phyloP scores from a whole-genome alignment of 768 basidiomycete genomes.

The Suillus tomentosus region DNA sequence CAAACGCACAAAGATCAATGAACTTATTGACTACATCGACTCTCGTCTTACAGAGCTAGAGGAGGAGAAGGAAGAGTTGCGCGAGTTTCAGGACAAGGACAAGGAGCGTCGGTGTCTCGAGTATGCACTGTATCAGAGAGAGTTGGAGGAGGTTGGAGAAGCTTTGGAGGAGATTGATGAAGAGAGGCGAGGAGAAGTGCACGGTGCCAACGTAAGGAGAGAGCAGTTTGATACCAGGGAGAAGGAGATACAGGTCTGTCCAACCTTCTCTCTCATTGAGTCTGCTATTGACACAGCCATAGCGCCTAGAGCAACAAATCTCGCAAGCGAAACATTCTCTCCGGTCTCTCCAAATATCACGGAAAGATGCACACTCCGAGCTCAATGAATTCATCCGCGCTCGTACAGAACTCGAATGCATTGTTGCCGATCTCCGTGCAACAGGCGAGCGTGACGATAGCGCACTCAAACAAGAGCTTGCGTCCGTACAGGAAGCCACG shows the following conservation, averaged over 20 bases:
- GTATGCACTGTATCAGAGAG: slow-evolving; percentile 90
- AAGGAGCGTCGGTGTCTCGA: slow-evolving; percentile 93
- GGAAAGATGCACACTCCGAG: slow-evolving; percentile 78
- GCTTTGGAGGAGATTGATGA: slow-evolving; percentile 85
- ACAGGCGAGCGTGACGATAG: slow-evolving; percentile 67
- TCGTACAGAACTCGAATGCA: slow-evolving; percentile 84
- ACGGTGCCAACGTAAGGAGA: slow-evolving; percentile 78
- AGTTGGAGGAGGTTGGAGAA: slow-evolving; percentile 85
- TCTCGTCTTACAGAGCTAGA: slow-evolving; percentile 88
- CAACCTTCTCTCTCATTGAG: neutral
- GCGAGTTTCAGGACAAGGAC: slow-evolving; percentile 95
- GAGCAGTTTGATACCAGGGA: slow-evolving; percentile 84
- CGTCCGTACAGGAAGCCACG: slow-evolving; percentile 60
- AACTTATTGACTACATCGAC: slow-evolving; percentile 89
- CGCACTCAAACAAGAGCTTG: slow-evolving; percentile 66
- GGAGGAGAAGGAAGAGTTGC: slow-evolving; percentile 97
- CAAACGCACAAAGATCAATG: slow-evolving; percentile 89
- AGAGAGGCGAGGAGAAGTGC: slow-evolving; percentile 80
- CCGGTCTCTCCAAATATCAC: slow-evolving; percentile 68
- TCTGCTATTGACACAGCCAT: slow-evolving; percentile 5
- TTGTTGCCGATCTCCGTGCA: slow-evolving; percentile 72
- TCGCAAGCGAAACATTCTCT: slow-evolving; percentile 68
- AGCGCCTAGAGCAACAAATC: slow-evolving; percentile 77
- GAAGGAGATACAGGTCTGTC: slow-evolving; percentile 77
- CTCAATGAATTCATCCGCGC: slow-evolving; percentile 84